phyloP scores from a whole-genome alignment of 73 alveolate genomes.

The Paramecium tetraurelia region DNA sequence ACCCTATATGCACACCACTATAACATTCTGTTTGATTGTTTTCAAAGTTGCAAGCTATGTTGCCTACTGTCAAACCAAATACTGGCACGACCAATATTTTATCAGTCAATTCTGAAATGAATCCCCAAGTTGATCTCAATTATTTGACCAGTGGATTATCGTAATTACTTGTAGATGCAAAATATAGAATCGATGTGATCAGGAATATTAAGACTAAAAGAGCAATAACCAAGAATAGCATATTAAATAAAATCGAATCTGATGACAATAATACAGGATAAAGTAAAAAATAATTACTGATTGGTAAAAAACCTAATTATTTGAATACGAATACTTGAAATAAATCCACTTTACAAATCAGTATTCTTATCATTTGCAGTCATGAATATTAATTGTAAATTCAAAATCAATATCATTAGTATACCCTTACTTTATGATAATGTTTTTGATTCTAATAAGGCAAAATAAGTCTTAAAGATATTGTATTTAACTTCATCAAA shows the following conservation, averaged over 20 bases:
- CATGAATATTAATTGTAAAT: slow-evolving; percentile 34
- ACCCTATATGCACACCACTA: slow-evolving; percentile 5
- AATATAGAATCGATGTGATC: neutral
- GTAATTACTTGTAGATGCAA: neutral
- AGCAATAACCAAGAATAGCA: slow-evolving; percentile 2
- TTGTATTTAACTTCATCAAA: neutral
- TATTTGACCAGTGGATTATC: slow-evolving; percentile 29
- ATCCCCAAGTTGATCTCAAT: slow-evolving; percentile 36
- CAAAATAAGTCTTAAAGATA: neutral
- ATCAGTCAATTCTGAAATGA: slow-evolving; percentile 41
- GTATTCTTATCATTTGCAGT: slow-evolving; percentile 20
- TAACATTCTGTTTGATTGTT: slow-evolving; percentile 11
- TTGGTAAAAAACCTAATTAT: slow-evolving; percentile 1
- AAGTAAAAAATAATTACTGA: slow-evolving; percentile 11
- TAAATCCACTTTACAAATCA: neutral
- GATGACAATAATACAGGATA: slow-evolving; percentile 1
- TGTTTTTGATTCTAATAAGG: neutral
- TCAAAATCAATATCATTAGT: neutral
- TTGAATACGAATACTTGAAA: neutral
- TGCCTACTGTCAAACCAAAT: slow-evolving; percentile 41
- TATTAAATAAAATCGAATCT: neutral
- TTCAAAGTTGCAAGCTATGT: neutral
- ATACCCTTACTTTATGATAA: neutral
- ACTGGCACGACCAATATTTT: slow-evolving; percentile 49
- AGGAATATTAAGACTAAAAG: neutral